phyloP scores from a whole-genome alignment of 148 eudicot genomes.

The Chenopodium album region DNA sequence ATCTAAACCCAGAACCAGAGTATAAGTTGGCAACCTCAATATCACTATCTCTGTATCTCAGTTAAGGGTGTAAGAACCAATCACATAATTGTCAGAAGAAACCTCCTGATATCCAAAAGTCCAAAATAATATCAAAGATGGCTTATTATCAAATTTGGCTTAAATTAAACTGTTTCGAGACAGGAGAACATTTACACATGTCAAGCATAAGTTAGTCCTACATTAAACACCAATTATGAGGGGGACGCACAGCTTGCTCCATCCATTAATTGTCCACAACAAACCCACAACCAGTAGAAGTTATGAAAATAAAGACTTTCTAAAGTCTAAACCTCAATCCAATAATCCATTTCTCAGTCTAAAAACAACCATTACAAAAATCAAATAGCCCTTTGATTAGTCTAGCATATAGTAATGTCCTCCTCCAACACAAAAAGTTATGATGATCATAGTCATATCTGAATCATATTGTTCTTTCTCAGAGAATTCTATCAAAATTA shows the following conservation, averaged over 20 bases:
- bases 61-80: too few relatives aligned
- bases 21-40: too few relatives aligned
- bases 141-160: too few relatives aligned
- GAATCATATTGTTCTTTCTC: not conserved
- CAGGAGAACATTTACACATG: not conserved
- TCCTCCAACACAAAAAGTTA: not conserved
- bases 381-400: not conserved
- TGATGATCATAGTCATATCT: not conserved
- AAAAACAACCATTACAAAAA: not conserved
- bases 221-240: not conserved
- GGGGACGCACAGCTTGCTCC: not conserved
- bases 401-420: not conserved
- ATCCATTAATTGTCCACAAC: not conserved
- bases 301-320: not conserved
- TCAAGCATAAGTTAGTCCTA: not conserved
- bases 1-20: too few relatives aligned
- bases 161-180: not conserved
- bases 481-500: too few relatives aligned
- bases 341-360: not conserved
- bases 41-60: too few relatives aligned
- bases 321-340: not conserved
- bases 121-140: not conserved
- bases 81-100: too few relatives aligned
- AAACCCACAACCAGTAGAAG: not conserved
- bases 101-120: not conserved